A percentile compares a stretch with the other conserved stretches of the same genome.
These are phyloP conservation scores for Colletotrichum caudatum DNA, from an alignment of 2,329 filamentous ascomycete species.

Conservation along the genomic window DNA sequence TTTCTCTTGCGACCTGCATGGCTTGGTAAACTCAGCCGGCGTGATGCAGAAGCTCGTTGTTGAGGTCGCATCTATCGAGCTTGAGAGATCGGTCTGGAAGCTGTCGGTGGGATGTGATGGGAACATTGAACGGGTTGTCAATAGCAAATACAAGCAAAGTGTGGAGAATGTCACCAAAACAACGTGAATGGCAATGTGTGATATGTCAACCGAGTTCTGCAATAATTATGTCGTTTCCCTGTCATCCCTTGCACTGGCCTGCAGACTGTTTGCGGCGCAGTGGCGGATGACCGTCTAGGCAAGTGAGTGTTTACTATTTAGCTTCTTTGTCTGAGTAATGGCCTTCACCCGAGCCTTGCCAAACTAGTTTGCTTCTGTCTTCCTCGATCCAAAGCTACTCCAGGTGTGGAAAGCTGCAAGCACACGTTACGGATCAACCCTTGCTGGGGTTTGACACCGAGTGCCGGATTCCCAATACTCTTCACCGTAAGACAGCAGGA, in stretches of 20 bases:
- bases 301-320: not conserved
- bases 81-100: not conserved
- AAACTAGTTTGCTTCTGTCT: not conserved
- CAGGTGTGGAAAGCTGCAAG: not conserved
- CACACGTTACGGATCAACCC: not conserved
- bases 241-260: not conserved
- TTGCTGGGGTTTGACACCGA: not conserved
- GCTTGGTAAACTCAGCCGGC: too few relatives aligned
- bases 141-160: not conserved
- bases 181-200: not conserved
- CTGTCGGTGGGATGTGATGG: not conserved
- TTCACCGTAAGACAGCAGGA: not conserved
- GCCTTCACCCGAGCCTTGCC: not conserved
- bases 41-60: not conserved
- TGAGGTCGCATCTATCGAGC: not conserved
- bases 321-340: not conserved
- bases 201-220: not conserved
- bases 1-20: not conserved
- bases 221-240: not conserved
- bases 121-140: not conserved
- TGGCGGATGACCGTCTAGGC: too few relatives aligned
- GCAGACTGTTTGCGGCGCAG: not conserved
- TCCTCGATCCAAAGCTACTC: rapidly evolving
- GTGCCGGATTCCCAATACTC: too few relatives aligned
- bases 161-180: not conserved